phyloP scores from a whole-genome alignment of 2,329 filamentous ascomycete species.

The Aspergillus hiratsukae region DNA sequence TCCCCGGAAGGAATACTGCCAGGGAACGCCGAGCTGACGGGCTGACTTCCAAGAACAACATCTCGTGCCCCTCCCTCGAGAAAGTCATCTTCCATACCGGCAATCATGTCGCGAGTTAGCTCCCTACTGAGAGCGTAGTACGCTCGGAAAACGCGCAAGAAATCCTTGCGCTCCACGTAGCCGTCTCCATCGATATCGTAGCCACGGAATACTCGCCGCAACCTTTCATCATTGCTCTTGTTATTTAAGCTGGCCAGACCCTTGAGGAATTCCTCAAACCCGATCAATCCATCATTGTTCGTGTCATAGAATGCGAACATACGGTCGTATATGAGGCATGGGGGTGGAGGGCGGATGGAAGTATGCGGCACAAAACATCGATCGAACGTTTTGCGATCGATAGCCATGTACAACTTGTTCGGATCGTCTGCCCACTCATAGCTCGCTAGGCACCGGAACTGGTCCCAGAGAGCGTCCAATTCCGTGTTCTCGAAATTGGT shows the following conservation, averaged over 20 bases:
- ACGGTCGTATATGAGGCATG: constrained; percentile 89
- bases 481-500: constrained; percentile 81
- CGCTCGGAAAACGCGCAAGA: constrained; percentile 83
- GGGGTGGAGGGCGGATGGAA: constrained; percentile 68
- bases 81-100: constrained; percentile 71
- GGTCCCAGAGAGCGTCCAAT: constrained; percentile 91
- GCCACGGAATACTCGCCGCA: constrained; percentile 73
- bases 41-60: constrained; percentile 69
- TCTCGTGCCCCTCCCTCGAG: constrained; percentile 72
- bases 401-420: constrained; percentile 70
- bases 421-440: constrained; percentile 79
- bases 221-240: constrained; percentile 58
- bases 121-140: constrained; percentile 90
- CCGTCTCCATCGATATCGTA: constrained; percentile 91
- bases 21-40: constrained; percentile 73
- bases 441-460: constrained; percentile 91
- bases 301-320: constrained; percentile 97
- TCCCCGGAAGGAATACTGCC: constrained; percentile 63
- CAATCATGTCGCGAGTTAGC: constrained; percentile 77
- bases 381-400: constrained; percentile 91
- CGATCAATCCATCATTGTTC: constrained; percentile 82
- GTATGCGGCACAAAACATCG: constrained; percentile 83
- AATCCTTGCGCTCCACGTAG: constrained; percentile 78
- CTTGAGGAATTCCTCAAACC: constrained; percentile 85
- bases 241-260: constrained; percentile 66